Evolutionary conservation across 2,329 filamentous ascomycete species (phyloP), one percentile per base, ranked within the genome.

Genomic region (Arthroderma uncinatum): DNA sequence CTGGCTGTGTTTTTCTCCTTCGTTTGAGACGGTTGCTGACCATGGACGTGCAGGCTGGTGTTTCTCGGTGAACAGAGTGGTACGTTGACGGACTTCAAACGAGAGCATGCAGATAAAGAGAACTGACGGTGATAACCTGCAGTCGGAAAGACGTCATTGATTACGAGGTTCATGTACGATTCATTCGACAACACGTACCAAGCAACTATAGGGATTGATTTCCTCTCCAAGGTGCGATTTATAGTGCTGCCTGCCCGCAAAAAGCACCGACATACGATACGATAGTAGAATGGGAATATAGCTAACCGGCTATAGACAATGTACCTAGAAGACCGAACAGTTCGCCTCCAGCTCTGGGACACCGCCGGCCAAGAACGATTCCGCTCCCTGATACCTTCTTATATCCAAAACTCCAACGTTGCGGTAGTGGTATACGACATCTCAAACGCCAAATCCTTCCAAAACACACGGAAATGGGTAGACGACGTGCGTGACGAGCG

Each of bases 121-220:
- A 47, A 60, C 44, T 60, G 42, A 58, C 55, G 42, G 53, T 60
- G 68, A 59, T 67, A 56, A 37, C 12, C 34, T 50, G 16, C 58
- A 97, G 93, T 98, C 67, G 93, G 93, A 71, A 98, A 98, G 79
- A 98, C 93, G 33, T 98, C 93, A 61, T 78, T 98, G 67, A 98
- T 98, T 73, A 98, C 93, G 64, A 86, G 93, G 63, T 98, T 98
- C 80, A 98, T 98, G 93, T 98, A 98, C 80, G 93, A 98, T 76
- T 97, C 93, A 52, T 98, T 98, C 79, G 93, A 98, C 79, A 96
- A 95, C 77, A 97, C 92, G 80, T 98, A 98, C 78, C 93, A 98
- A 76, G 93, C 93, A 58, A 98, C 93, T 39, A 97, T 98, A 70
- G 93, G 93, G 69, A 98, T 98, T 77, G 93, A 98, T 76, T 98